Evolutionary conservation across 2,329 filamentous ascomycete genomes (phyloP), one percentile per base, ranked within the genome.

Genomic region (Madurella mycetomatis): DNA sequence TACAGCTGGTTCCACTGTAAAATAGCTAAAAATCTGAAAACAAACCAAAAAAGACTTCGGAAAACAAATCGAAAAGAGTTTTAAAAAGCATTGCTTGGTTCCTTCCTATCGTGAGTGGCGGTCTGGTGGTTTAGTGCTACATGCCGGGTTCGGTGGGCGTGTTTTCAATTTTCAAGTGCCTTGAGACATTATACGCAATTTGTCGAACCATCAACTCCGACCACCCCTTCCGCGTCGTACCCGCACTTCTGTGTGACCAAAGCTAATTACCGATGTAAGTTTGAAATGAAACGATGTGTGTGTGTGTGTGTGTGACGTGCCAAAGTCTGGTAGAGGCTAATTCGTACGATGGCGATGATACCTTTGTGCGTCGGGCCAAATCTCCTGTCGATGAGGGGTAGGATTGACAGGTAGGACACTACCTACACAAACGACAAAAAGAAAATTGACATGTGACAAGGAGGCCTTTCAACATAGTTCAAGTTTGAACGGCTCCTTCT

Each of bases 21-120:
- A 43, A 37, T 15, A 37, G 8, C 47, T 30, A 58, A 58, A 58
- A 58, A 58, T 19, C 47, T 52, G 17, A 47, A 55, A 58, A 53
- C 18, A 15, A 15, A 45, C 3, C 18, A 25, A 58, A 58, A 58
- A 58, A 53, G 43, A 47, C 42, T 32, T 49, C 47, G 34, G 41
- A 58, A 58, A 58, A 58, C 50, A 56, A 56, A 37, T 39, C 17
- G 46, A 58, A 58, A 58, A 19, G n/a, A 49, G 19, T 49, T 44
- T 49, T 39, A 47, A 54, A 32, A 57, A 16, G 32, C 19, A 13
- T 39, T 16, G 2, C 4, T 25, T 25, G n/a, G 37, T 39, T 5
- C 12, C 25, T 18, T 47, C 7, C 11, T 2, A 13, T 18, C 34
- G 2, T 37, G 34, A 11, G 4, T 37, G 34, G 11, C 11, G 34